Evolutionary conservation across 1,284 basidiomycete species (phyloP).

Genomic region (Lentinula novae-zelandiae): DNA sequence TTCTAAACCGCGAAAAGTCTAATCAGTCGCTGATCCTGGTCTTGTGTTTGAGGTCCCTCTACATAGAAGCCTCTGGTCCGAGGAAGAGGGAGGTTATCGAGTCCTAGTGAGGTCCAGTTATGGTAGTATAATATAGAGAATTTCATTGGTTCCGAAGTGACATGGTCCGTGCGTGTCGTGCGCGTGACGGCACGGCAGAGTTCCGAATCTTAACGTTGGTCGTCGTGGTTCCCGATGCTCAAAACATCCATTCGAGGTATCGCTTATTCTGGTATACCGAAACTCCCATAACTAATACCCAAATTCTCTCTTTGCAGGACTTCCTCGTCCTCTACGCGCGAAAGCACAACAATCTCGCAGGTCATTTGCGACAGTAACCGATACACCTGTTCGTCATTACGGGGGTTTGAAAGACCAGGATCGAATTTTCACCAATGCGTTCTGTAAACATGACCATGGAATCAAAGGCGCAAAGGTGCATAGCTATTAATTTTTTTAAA

Average conservation of each 20-base stretch:
- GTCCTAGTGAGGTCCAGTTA: too few species aligned
- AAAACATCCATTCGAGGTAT: slow-evolving; percentile 4
- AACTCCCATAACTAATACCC: background rate
- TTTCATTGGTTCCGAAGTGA: background rate
- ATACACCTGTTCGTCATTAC: slow-evolving; percentile 82
- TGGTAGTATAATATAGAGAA: background rate
- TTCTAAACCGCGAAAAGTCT: too few species aligned
- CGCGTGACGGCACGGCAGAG: background rate
- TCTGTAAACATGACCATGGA: slow-evolving; percentile 81
- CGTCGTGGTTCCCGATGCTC: slow-evolving; percentile 1
- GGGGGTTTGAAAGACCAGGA: slow-evolving; percentile 94
- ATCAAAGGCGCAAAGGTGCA: slow-evolving; percentile 83
- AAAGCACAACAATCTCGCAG: slow-evolving; percentile 17
- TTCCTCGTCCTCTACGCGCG: slow-evolving; percentile 14
- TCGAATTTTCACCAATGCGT: slow-evolving; percentile 89
- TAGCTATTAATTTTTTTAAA: background rate
- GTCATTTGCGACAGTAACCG: slow-evolving; percentile 74
- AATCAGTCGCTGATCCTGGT: too few species aligned
- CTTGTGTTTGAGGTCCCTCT: too few species aligned
- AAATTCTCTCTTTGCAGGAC: background rate
- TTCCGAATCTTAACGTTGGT: background rate
- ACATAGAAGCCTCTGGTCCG: too few species aligned
- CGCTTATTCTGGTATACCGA: background rate
- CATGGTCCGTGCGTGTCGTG: background rate
- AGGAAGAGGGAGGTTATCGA: too few species aligned